phyloP scores from a whole-genome alignment of 2,329 filamentous ascomycete species.

The Dactylonectria estremocensis region DNA sequence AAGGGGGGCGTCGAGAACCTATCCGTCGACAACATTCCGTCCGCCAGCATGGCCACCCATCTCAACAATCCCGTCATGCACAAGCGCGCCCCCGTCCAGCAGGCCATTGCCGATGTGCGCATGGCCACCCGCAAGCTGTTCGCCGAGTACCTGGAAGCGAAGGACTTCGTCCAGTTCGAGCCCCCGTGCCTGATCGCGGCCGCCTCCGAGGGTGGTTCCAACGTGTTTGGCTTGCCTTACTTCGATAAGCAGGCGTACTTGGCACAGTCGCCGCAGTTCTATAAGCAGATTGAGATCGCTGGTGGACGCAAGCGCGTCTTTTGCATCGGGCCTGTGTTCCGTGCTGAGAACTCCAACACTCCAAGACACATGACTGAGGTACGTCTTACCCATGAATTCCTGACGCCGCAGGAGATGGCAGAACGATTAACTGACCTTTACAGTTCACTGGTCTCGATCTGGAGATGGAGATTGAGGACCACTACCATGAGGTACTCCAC shows the following conservation, averaged over 20 bases:
- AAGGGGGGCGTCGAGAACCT: conserved; percentile 62
- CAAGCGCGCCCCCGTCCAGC: conserved; percentile 91
- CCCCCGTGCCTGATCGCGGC: conserved; percentile 91
- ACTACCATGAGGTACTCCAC: conserved; percentile 82
- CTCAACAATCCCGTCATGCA: conserved; percentile 95
- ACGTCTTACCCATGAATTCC: conserved; percentile 31
- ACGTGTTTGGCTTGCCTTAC: conserved; percentile 92
- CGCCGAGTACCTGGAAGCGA: conserved; percentile 81
- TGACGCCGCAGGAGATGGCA: not conserved
- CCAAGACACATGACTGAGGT: conserved; percentile 87
- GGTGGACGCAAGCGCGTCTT: conserved; percentile 84
- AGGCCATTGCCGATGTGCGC: conserved; percentile 76
- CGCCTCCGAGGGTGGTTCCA: conserved; percentile 92
- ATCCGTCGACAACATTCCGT: conserved; percentile 67
- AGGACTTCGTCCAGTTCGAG: conserved; percentile 87
- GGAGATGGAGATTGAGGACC: conserved; percentile 88
- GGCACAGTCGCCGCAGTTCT: conserved; percentile 87
- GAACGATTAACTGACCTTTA: conserved; percentile 20
- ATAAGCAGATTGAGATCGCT: conserved; percentile 90
- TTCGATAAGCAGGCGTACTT: conserved; percentile 88
- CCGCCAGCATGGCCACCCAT: conserved; percentile 86
- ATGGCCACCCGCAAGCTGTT: conserved; percentile 79
- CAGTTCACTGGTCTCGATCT: conserved; percentile 89
- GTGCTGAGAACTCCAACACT: conserved; percentile 89
- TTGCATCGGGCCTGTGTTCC: conserved; percentile 85